Percentiles rank a stretch among this genome's conserved stretches.
phyloP scores from a whole-genome alignment of 176 grass and related monocot species.

The Triticum urartu region DNA sequence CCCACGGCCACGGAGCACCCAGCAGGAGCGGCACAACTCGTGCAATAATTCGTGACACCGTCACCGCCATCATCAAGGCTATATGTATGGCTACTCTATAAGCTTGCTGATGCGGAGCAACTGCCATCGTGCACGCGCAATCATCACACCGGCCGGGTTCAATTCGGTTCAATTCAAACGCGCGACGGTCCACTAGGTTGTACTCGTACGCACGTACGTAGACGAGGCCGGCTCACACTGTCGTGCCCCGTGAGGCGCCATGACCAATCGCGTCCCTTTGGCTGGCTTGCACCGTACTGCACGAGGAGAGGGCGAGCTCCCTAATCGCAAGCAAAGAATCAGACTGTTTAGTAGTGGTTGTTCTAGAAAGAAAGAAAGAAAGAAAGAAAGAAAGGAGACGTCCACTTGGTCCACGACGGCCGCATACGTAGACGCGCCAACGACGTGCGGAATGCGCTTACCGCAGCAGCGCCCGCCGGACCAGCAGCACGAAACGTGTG shows the following conservation, averaged over 20 bases:
- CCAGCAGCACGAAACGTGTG: not conserved
- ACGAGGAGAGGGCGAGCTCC: not conserved
- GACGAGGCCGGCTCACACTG: not conserved
- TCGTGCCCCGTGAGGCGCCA: too few species aligned
- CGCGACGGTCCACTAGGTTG: not conserved
- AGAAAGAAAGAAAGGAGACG: not conserved
- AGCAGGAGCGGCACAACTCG: too few species aligned
- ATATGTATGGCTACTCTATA: not conserved
- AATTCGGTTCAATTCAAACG: not conserved
- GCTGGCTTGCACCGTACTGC: slow-evolving; percentile 28
- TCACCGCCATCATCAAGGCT: not conserved
- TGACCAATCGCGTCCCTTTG: not conserved
- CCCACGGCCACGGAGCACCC: too few species aligned
- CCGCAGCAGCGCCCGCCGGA: not conserved
- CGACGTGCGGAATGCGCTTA: slow-evolving; percentile 17
- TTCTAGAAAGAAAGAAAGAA: too few species aligned
- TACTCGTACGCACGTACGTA: not conserved
- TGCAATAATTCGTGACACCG: not conserved
- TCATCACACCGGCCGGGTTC: not conserved
- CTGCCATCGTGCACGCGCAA: slow-evolving; percentile 17
- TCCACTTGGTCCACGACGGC: not conserved
- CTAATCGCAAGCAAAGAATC: not conserved
- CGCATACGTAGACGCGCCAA: not conserved
- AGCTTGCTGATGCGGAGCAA: too few species aligned
- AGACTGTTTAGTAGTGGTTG: not conserved